These are phyloP conservation scores for Ajuga chamaepitys DNA, from an alignment of 257 asterid genomes.

Conservation along the genomic window DNA sequence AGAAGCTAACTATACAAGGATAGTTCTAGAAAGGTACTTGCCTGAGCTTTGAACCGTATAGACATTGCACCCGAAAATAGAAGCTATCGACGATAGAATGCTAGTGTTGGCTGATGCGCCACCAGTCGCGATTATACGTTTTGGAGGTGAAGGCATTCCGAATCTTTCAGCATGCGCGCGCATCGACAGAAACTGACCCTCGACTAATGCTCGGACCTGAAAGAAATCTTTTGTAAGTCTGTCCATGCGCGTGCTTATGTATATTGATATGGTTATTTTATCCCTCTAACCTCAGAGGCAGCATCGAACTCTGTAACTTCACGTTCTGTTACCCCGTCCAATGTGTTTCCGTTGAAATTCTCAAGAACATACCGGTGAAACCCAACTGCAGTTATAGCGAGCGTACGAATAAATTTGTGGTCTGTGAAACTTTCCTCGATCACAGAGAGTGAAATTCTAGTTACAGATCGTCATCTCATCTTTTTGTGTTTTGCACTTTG, in stretches of 20 bases:
- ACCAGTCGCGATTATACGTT: slow-evolving; percentile 89
- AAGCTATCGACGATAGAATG: slow-evolving; percentile 55
- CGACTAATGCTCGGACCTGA: slow-evolving; percentile 82
- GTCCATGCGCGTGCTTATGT: not conserved
- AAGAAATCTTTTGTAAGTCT: not conserved
- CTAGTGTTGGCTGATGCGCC: slow-evolving; percentile 77
- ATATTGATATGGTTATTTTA: not conserved
- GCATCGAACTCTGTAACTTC: slow-evolving; percentile 68
- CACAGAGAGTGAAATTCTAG: not conserved
- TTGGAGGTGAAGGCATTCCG: slow-evolving; percentile 94
- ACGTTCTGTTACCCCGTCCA: slow-evolving; percentile 49
- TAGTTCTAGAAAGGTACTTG: slow-evolving; percentile 11
- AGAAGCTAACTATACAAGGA: not conserved
- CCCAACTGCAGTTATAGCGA: slow-evolving; percentile 50
- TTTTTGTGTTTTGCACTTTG: too few species aligned
- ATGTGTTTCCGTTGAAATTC: slow-evolving; percentile 45
- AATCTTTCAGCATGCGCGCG: slow-evolving; percentile 85
- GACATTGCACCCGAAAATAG: slow-evolving; percentile 75
- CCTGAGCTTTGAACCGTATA: slow-evolving; percentile 76
- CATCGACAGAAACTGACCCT: slow-evolving; percentile 90
- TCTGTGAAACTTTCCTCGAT: not conserved
- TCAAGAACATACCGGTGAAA: slow-evolving; percentile 62
- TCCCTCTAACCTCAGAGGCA: slow-evolving; percentile 60
- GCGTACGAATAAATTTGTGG: too few species aligned
- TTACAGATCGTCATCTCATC: too few species aligned